Conservation (phyloP, 371 early-diverging fungal genomes). For the Catenaria anguillulae region DNA sequence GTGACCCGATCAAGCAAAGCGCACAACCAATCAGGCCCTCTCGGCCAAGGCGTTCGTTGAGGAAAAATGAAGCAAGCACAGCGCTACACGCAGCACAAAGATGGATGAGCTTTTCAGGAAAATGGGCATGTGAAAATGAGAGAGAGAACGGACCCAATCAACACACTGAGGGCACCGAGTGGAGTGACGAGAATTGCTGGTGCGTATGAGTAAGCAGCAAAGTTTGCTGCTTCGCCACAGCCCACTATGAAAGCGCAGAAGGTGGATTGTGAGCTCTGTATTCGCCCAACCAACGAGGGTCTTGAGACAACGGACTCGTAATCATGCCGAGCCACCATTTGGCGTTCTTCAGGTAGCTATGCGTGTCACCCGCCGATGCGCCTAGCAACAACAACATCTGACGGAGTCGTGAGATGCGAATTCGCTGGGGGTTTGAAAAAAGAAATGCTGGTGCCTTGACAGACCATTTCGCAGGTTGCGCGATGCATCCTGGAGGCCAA, state of each 20-base stretch:
- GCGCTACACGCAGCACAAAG: no score
- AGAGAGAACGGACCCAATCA: no score
- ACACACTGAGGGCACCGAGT: slow-evolving; percentile 71
- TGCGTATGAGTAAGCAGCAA: slow-evolving; percentile 86
- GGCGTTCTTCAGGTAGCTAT: slow-evolving; percentile 64
- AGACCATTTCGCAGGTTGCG: no score
- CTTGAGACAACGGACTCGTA: slow-evolving; percentile 51
- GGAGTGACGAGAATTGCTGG: slow-evolving; percentile 86
- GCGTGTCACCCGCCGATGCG: slow-evolving; percentile 57
- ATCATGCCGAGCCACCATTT: slow-evolving; percentile 86
- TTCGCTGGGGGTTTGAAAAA: slow-evolving; percentile 1
- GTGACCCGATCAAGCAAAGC: slow-evolving; percentile 74
- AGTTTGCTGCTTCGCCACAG: slow-evolving; percentile 77
- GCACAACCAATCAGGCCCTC: slow-evolving; percentile 82
- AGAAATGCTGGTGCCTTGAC: not conserved
- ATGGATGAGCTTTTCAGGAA: no score
- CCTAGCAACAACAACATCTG: no score
- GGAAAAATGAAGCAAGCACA: slow-evolving; percentile 70
- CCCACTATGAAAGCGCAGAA: no score
- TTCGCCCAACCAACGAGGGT: no score
- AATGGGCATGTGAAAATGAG: no score
- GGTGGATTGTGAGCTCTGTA: no score
- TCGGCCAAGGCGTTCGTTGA: slow-evolving; percentile 66
- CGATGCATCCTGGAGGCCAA: slow-evolving; percentile 61
- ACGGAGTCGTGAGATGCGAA: no score